Evolutionary conservation across 78 protist species (phyloP).

Genomic region (Guillardia theta): DNA sequence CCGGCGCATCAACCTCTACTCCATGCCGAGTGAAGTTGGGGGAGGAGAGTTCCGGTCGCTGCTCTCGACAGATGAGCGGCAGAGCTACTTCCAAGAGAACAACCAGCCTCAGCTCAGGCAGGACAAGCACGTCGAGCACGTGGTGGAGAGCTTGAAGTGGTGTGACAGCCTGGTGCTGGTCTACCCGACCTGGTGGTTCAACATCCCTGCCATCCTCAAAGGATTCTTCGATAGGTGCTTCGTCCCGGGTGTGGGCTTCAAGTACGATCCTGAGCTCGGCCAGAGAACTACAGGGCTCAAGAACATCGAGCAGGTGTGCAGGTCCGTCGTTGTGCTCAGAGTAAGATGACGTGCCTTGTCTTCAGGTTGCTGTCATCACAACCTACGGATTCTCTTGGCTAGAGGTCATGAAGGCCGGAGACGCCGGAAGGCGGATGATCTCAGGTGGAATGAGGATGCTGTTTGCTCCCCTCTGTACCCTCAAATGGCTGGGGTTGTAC

Average conservation of each 20-base stretch:
- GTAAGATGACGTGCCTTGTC: too few relatives aligned
- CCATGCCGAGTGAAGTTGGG: neutral
- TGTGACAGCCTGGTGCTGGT: neutral
- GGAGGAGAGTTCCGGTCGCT: neutral
- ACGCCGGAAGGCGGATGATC: neutral
- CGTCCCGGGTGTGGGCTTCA: conserved; percentile 17
- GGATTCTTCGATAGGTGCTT: conserved; percentile 29
- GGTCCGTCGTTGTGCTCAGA: too few relatives aligned
- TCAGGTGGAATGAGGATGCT: neutral
- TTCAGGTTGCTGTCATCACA: too few relatives aligned
- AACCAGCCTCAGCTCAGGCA: neutral
- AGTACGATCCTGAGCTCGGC: neutral
- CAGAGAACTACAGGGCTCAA: neutral
- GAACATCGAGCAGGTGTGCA: neutral
- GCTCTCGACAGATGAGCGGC: neutral
- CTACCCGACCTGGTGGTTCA: conserved; percentile 18
- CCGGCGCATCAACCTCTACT: neutral
- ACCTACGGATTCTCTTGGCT: neutral
- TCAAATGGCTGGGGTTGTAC: neutral
- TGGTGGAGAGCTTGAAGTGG: neutral
- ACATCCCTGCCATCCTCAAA: conserved; percentile 29
- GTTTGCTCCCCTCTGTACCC: neutral
- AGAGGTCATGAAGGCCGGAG: neutral
- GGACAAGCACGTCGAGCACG: neutral
- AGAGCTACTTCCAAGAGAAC: conserved; percentile 9